Evolutionary conservation across 208 protist genomes (phyloP), one percentile per base, ranked within the genome.

Genomic region (Trypanosoma avium): DNA sequence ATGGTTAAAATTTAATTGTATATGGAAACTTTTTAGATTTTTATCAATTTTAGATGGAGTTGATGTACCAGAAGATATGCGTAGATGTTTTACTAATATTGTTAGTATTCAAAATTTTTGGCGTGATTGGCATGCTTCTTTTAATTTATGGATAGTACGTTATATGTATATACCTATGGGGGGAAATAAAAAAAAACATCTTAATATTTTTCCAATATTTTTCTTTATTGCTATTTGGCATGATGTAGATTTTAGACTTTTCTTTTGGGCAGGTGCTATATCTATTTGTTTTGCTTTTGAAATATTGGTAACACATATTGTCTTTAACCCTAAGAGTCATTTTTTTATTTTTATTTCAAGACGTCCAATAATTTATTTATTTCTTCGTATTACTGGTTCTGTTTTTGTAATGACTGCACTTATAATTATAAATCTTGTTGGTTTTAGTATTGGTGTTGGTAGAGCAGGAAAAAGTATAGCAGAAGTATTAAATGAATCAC

Each of bases 171-270:
- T 92, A 10, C 81, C 86, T 43, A 55, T 93, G 26, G 77, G 92
- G 32, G 93, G 92, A 40, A 70, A 61, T 36, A 48, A 43, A 24
- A 67, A 56, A 35, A 75, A 84, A 38, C 40, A 78, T 42, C 47
- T 82, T 8, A 89, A 62, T 12, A 79, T 97, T 29, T 84, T 90
- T 66, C 77, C 93, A n/a, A 96, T 97, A 49, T 97, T 97, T 63
- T 75, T 92, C 46, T 97, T 97, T 67, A 90, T 97, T 47, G 92
- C 89, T 15, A 40, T 97, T 19, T 97, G 94, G 94, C 94, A 97
- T 68, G 94, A 97, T 74, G 65, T 90, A 6, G 79, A 62, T 55
- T 78, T 90, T 61, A 66, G 83, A 29, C 72, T 92, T n/a, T 52
- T 94, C 13, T 52, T 83, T 52, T 92, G 88, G 88, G 89, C 85